Conservation (phyloP, 208 protist genomes). For the Trypanosoma avium region DNA sequence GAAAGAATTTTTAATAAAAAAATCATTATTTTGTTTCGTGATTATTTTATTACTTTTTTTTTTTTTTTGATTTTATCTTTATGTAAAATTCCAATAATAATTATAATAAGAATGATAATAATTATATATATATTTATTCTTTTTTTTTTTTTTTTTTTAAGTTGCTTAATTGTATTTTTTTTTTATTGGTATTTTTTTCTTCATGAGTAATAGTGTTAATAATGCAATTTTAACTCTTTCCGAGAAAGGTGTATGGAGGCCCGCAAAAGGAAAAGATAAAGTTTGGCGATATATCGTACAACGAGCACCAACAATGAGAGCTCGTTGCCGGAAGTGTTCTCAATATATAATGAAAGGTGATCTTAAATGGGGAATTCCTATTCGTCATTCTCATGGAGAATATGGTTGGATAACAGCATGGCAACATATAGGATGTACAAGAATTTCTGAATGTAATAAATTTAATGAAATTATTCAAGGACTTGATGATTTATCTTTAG, state of each 20-base stretch:
- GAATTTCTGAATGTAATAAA: constrained; percentile 32
- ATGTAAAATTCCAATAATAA: too few relatives aligned
- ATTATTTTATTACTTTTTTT: not conserved
- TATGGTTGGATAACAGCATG: constrained; percentile 90
- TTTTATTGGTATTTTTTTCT: constrained; percentile 31
- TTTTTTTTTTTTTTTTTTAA: constrained; percentile 23
- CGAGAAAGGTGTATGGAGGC: constrained; percentile 59
- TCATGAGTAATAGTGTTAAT: constrained; percentile 58
- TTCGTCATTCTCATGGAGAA: constrained; percentile 74
- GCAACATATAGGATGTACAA: constrained; percentile 83
- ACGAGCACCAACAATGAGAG: constrained; percentile 59
- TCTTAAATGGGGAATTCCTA: constrained; percentile 79
- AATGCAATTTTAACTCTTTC: constrained; percentile 68
- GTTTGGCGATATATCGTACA: constrained; percentile 69
- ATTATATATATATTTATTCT: not conserved
- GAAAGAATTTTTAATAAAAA: constrained; percentile 19
- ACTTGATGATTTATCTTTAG: constrained; percentile 38
- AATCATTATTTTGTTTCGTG: constrained; percentile 15
- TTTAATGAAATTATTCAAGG: constrained; percentile 41
- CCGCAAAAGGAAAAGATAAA: constrained; percentile 41
- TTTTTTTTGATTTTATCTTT: not conserved
- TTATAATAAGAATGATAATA: not conserved
- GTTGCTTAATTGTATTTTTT: constrained; percentile 14
- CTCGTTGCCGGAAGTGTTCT: constrained; percentile 85
- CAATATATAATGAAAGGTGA: constrained; percentile 79